Percentiles rank a stretch among this genome's conserved stretches.
phyloP scores from a whole-genome alignment of 805 yeast genomes.

The Candida lessepsii region DNA sequence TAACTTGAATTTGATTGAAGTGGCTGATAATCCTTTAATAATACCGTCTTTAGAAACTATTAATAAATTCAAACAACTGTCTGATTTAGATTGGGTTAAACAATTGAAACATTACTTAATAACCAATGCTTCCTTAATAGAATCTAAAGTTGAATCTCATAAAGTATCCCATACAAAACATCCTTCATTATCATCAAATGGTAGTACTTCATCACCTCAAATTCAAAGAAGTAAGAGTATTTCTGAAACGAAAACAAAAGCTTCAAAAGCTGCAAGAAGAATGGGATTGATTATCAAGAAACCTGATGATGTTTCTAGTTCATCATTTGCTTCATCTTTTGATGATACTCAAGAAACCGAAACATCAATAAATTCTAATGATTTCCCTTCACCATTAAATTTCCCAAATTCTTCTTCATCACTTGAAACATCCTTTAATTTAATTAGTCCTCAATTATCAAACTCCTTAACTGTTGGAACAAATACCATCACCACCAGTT shows the following conservation, averaged over 20 bases:
- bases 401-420: slow-evolving; percentile 20
- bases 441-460: slow-evolving; percentile 15
- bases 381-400: slow-evolving; percentile 15
- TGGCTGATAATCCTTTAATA: slow-evolving; percentile 60
- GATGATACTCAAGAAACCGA: slow-evolving; percentile 9
- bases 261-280: slow-evolving; percentile 68
- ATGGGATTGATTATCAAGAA: slow-evolving; percentile 70
- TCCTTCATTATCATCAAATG: slow-evolving; percentile 9
- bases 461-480: slow-evolving; percentile 14
- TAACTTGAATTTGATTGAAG: slow-evolving; percentile 55
- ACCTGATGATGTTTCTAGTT: slow-evolving; percentile 21
- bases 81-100: slow-evolving; percentile 46
- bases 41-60: slow-evolving; percentile 41
- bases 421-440: slow-evolving; percentile 15
- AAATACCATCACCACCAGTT: slow-evolving; percentile 16
- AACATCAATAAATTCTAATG: slow-evolving; percentile 7
- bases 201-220: slow-evolving; percentile 16
- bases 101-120: slow-evolving; percentile 38
- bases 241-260: slow-evolving; percentile 42
- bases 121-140: slow-evolving; percentile 33
- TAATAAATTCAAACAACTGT: slow-evolving; percentile 31
- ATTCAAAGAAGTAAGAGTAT: slow-evolving; percentile 29
- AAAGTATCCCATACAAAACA: slow-evolving; percentile 8
- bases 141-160: slow-evolving; percentile 25
- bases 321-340: slow-evolving; percentile 7